Evolutionary conservation across 345 rosid genomes (phyloP).

Genomic region (Acer negundo): DNA sequence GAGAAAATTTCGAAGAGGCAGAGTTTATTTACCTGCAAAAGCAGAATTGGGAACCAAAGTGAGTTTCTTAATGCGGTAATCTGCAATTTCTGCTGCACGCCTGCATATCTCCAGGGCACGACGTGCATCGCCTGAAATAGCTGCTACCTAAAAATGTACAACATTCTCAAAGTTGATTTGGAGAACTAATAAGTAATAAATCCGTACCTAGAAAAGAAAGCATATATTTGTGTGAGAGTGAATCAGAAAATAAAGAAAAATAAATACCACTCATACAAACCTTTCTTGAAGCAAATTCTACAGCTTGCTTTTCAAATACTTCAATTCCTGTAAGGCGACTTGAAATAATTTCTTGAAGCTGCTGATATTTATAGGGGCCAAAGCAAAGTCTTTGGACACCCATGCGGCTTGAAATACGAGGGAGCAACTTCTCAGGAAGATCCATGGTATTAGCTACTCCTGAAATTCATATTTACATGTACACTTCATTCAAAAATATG

Average conservation of each 20-base stretch:
- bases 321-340: conserved; percentile 77
- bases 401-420: conserved; percentile 95
- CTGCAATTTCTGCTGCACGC: conserved; percentile 94
- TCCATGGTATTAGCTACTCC: conserved; percentile 99
- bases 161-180: conserved; percentile 6
- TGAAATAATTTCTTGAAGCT: conserved; percentile 92
- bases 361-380: conserved; percentile 88
- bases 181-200: background rate
- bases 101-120: conserved; percentile 97
- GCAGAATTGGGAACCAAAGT: conserved; percentile 20
- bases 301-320: conserved; percentile 89
- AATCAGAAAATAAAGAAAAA: background rate
- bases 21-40: conserved; percentile 41
- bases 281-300: conserved; percentile 96
- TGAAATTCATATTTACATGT: conserved; percentile 27
- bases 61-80: conserved; percentile 55
- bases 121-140: conserved; percentile 96
- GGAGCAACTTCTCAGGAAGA: conserved; percentile 96
- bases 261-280: conserved; percentile 30
- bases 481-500: background rate
- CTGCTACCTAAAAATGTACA: conserved; percentile 65
- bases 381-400: conserved; percentile 97
- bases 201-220: background rate
- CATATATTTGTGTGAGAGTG: background rate
- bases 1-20: background rate